Base-by-base conservation (phyloP, 768 basidiomycete species). In the Termitomyces sp. region DNA sequence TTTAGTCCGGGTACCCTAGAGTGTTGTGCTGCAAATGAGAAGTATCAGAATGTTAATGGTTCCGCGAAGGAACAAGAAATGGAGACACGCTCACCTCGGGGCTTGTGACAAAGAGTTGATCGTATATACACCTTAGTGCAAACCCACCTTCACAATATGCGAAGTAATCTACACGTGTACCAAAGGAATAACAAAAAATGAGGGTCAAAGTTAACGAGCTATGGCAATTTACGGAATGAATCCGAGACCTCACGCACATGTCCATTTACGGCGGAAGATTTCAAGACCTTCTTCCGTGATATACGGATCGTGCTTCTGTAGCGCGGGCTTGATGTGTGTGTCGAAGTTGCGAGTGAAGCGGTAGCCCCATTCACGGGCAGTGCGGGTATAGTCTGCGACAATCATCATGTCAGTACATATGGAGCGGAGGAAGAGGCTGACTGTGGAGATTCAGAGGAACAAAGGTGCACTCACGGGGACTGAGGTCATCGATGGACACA, bases 331-430 rank as follows among this genome's bases (percentile, higher is more conserved):
- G 37, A 59, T 59, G 47, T 59, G 53, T n/a, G 45, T 40, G 12
- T 59, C 58, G 20, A 59, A 59, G 24, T 54, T 59, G 6, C 46
- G 53, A 48, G 24, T 30, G 24, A 59, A 59, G 30, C 58, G 53
- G 30, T 53, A 53, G 5, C 58, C 58, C 58, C 58, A 59, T n/a
- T 59, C 58, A 22, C 58, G 53, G 24, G 58, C 58, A 40, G 58
- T 59, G n/a, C 58, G 58, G 43, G 58, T 42, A 14, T 59, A 59
- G 36, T 59, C 58, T 59, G 18, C 7, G 16, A 2, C 4, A 0
- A 36, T 37, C 1, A 9, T 39, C 9, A 14, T n/a, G 18, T 37
- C 24, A 27, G 33, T 16, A n/a, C 5, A 18, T 20, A 26, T n/a
- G 24, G 20, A 52, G 16, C 22, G 37, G 2, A 27, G 14, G 4